Percentiles rank a stretch among this genome's conserved stretches.
Conservation (phyloP, 2,329 filamentous ascomycete species). For the Ophiocordyceps polyrhachis-furcata region DNA sequence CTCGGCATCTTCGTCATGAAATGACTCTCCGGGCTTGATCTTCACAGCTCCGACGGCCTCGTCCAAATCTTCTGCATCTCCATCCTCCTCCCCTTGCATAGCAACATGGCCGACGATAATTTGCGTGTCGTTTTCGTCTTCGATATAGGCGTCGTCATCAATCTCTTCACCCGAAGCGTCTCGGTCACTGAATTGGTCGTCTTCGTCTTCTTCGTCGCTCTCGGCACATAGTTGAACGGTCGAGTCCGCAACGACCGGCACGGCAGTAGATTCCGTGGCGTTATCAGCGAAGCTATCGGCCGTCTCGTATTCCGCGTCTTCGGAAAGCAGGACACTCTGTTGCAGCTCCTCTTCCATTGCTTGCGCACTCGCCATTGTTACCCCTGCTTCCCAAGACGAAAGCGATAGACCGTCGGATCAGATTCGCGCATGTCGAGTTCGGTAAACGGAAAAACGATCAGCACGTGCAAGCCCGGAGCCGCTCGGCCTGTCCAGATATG, state of each 20-base stretch:
- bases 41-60: constrained; percentile 40
- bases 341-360: constrained; percentile 39
- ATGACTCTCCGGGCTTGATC: constrained; percentile 29
- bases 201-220: constrained; percentile 8
- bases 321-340: constrained; percentile 32
- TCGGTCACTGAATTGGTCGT: constrained; percentile 18
- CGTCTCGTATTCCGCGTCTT: constrained; percentile 24
- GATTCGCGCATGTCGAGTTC: constrained; percentile 13
- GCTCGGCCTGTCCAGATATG: not conserved
- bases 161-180: constrained; percentile 23
- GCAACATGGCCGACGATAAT: constrained; percentile 10
- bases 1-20: constrained; percentile 32
- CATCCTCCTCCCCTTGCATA: constrained; percentile 14
- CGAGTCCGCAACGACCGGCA: not conserved
- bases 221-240: not conserved
- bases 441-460: constrained; percentile 7
- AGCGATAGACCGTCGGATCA: constrained; percentile 3
- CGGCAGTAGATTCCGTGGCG: constrained; percentile 7
- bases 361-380: constrained; percentile 30
- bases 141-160: constrained; percentile 23
- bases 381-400: constrained; percentile 9
- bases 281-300: constrained; percentile 13
- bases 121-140: constrained; percentile 19
- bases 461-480: constrained; percentile 5
- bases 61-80: constrained; percentile 24